Base-by-base conservation (phyloP, 495 filamentous ascomycete species). In the Talaromyces borbonicus region DNA sequence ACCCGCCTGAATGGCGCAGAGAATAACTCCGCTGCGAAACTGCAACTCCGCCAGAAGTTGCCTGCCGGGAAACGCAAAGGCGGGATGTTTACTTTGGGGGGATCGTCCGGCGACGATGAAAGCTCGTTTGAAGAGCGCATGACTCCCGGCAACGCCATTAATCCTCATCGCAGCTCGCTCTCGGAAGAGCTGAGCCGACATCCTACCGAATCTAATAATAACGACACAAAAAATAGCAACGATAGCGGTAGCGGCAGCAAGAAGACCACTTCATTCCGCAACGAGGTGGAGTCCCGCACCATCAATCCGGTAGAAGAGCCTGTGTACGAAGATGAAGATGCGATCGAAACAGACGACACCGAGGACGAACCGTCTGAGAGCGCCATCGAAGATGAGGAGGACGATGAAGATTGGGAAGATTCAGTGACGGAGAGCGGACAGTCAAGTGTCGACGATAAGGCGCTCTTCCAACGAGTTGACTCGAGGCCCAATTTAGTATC, bases 381-480 rank as follows among this genome's bases (percentile, higher is more conserved):
- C 52, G 85, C 85, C 19, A 88, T 88, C 37, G 87, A 93, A 46
- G 88, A 95, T 42, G 85, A 89, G 32, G n/a, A n/a, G n/a, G 85
- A 89, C 37, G 84, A 83, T 20, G 87, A 74, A 8, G 85, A 92
- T 46, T 94, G 88, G 87, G 89, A 94, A 58, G 90, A 95, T 52
- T 92, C 88, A 6, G 77, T 83, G n/a, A 88, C 88, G 25, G 85
- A 93, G 48, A 93, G 81, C 54, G 87, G 79, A 18, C 81, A 79
- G 43, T 85, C 87, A 0, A 90, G 82, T 55, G 72, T 85, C 19
- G 84, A 90, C 45, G 87, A 92, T 15, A 80, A 78, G 49, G 68
- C 78, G 43, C 68, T 85, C 52, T 97, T 97, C 72, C 79, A 87
- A 57, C 80, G 92, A 5, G 89, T 97, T 23, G 88, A 95, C 58